Evolutionary conservation across 225 moss, liverwort and hornwort genomes (phyloP).

Genomic region (Marchantia polymorpha): DNA sequence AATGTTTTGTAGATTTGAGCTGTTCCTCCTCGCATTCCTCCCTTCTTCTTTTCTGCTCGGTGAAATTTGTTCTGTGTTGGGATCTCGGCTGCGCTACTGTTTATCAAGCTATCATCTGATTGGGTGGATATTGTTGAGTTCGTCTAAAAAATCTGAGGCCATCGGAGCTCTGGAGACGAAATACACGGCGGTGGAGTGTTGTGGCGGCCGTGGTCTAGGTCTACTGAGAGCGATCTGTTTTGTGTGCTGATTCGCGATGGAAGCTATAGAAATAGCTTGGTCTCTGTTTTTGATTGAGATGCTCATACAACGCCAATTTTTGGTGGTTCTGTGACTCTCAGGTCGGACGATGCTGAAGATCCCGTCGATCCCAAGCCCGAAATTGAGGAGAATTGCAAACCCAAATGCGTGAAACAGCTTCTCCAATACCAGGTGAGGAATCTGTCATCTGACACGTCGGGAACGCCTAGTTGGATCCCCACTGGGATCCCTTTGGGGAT

Average conservation of each 20-base stretch:
- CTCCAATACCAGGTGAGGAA: constrained; percentile 59
- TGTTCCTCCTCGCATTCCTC: background rate
- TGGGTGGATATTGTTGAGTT: background rate
- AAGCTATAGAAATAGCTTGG: background rate
- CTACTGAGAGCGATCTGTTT: background rate
- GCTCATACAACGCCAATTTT: background rate
- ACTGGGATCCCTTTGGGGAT: background rate
- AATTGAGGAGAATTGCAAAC: constrained; percentile 79
- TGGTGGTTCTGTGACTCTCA: background rate
- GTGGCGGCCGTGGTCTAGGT: background rate
- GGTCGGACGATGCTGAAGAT: constrained; percentile 49
- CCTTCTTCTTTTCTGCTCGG: background rate
- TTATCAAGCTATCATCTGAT: background rate
- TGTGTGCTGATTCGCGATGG: too few relatives aligned
- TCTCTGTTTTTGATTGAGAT: background rate
- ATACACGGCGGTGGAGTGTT: background rate
- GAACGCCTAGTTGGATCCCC: background rate
- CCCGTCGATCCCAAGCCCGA: constrained; percentile 63
- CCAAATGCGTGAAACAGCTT: constrained; percentile 74
- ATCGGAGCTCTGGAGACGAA: background rate
- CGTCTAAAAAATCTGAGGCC: background rate
- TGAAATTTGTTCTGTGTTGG: background rate
- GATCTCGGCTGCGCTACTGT: too few relatives aligned
- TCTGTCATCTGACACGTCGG: background rate
- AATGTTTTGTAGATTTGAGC: background rate